Base-by-base conservation (phyloP, 2,329 filamentous ascomycete genomes). In the Phaeosphaeria sp. region DNA sequence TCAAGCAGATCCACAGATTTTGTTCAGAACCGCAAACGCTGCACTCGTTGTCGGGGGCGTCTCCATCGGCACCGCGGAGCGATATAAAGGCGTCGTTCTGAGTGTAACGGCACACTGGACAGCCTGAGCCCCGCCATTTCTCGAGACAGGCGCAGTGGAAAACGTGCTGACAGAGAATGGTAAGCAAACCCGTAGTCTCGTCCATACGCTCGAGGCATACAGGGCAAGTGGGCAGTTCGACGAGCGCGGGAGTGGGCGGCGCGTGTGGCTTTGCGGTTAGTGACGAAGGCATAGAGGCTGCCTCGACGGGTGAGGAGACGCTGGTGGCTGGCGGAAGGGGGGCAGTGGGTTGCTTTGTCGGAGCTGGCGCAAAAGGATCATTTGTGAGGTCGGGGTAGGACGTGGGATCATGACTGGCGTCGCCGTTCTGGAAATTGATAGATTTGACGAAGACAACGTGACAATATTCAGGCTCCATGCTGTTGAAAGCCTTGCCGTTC, bases 201-300 rank as follows among this genome's bases (percentile, higher is more conserved):
- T 99, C 95, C 95, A 99, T 99, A 48, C 94, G 89, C 76, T 99
- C 95, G 5, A 99, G 84, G 66, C 95, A 99, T 10, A 99, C 95
- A 0, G 95, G 93, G 64, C 95, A 99, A 1, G 95, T 98, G 1
- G 95, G 95, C 13, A 99, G 82, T 78, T 99, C 95, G 53, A 97
- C 85, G 1, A 98, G 83, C 50, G 91, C 90, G 1, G 93, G 91
- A 0, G 94, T 97, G 1, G 87, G 87, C n/a, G 88, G 88, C 13
- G 88, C 85, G n/a, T 86, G 79, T 11, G 88, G 88, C 71, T 89
- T 89, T 7, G 80, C 81, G 2, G 84, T 84, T 15, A 87, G 77
- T 17, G 83, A 80, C 17, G 80, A 77, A 4, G 80, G 69, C 7
- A 76, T 55, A 4, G 72, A 65, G 13, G 74, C 58, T 46, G 76